Conservation (phyloP, 805 yeast genomes). For the Saccharomycopsis schoenii region DNA sequence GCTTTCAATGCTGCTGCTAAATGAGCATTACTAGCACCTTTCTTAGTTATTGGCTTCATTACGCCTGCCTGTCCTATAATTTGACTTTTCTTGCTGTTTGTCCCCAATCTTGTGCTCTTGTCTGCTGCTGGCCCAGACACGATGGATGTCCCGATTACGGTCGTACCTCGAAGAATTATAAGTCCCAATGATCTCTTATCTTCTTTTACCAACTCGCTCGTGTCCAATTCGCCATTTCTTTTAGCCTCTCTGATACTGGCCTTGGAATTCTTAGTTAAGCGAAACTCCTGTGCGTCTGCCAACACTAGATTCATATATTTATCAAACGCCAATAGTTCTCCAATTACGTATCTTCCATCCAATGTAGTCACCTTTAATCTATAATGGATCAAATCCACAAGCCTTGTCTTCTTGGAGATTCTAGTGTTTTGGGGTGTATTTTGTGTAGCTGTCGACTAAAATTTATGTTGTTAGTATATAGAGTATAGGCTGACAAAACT, state of each 20-base stretch:
- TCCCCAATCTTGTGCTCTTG: constrained; percentile 18
- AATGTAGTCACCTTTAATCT: constrained; percentile 61
- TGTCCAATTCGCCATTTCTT: constrained; percentile 26
- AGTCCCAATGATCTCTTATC: constrained; percentile 75
- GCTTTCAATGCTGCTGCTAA: constrained; percentile 22
- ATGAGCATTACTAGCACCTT: constrained; percentile 7
- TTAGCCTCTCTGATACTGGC: constrained; percentile 28
- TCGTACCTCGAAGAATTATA: constrained; percentile 80
- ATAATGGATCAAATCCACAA: constrained; percentile 58
- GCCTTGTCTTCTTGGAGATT: constrained; percentile 12
- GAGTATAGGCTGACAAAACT: neutral
- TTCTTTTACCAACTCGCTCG: constrained; percentile 36
- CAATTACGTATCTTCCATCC: constrained; percentile 73
- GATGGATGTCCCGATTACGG: constrained; percentile 44
- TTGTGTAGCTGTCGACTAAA: neutral
- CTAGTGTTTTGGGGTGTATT: neutral
- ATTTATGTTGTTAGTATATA: neutral
- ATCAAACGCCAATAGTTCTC: constrained; percentile 81
- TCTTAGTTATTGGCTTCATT: constrained; percentile 23
- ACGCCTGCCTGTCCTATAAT: constrained; percentile 23
- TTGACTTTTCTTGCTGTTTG: constrained; percentile 12
- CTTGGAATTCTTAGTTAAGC: constrained; percentile 55
- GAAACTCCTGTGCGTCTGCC: constrained; percentile 73
- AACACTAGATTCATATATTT: constrained; percentile 80
- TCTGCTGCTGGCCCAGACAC: constrained; percentile 26